Conservation (phyloP, 208 protist genomes). For the Spongospora subterranea region DNA sequence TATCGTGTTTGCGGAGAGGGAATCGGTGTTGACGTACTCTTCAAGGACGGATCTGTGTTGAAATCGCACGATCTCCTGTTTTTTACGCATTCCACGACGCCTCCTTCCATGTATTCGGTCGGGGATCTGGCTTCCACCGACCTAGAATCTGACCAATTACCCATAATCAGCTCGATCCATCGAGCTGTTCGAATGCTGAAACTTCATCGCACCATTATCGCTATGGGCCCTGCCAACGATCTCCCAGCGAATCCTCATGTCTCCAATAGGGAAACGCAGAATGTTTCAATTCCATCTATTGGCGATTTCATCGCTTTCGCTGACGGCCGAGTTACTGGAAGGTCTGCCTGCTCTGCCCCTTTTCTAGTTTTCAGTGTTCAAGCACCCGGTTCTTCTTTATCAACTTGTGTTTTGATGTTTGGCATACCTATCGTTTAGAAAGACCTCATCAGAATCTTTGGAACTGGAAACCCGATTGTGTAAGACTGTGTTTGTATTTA, state of each 20-base stretch:
- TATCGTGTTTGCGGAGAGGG: neutral
- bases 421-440: too few relatives aligned
- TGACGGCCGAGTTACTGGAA: neutral
- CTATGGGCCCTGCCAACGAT: neutral
- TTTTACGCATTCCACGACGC: neutral
- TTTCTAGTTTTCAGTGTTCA: too few relatives aligned
- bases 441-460: too few relatives aligned
- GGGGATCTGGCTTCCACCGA: neutral
- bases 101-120: neutral
- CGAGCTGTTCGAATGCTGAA: neutral
- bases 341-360: neutral
- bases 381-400: too few relatives aligned
- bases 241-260: neutral
- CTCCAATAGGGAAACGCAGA: neutral
- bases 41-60: neutral
- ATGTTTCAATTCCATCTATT: neutral
- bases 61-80: neutral
- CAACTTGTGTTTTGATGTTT: too few relatives aligned
- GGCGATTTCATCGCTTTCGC: neutral
- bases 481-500: too few relatives aligned
- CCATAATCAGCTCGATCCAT: neutral
- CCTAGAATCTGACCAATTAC: neutral
- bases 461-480: too few relatives aligned
- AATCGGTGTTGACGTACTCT: neutral
- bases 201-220: neutral